These are phyloP conservation scores for Artemisia annua DNA, from an alignment of 129 eudicot genomes.

Conservation along the genomic window DNA sequence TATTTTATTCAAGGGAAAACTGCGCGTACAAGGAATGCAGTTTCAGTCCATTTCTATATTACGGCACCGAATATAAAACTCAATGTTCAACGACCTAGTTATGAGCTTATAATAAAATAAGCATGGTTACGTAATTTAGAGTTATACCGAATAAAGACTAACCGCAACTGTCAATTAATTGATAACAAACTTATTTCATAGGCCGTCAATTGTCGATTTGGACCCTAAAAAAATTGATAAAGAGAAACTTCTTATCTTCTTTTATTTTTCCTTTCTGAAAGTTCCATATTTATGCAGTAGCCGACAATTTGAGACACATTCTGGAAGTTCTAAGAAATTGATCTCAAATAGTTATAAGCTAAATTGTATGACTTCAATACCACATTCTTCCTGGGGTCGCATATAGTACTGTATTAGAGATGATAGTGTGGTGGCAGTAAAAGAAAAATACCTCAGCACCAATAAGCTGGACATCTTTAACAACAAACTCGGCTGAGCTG, in stretches of 20 bases:
- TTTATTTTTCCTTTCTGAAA: too few species aligned
- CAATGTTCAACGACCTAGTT: not conserved
- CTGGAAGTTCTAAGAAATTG: not conserved
- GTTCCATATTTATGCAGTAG: not conserved
- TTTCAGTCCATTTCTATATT: not conserved
- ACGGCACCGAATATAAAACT: not conserved
- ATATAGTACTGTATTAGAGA: not conserved
- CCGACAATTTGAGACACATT: not conserved
- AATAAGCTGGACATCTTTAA: slow-evolving; percentile 82
- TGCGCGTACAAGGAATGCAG: not conserved
- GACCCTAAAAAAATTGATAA: too few species aligned
- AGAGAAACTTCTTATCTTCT: too few species aligned
- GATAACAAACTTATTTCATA: slow-evolving; percentile 5
- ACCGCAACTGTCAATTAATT: not conserved
- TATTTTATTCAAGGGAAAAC: not conserved
- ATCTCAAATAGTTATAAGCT: not conserved
- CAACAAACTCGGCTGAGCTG: slow-evolving; percentile 50
- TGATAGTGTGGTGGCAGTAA: not conserved
- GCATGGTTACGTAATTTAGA: not conserved
- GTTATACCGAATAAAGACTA: not conserved
- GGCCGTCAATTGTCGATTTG: not conserved
- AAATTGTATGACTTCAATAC: not conserved
- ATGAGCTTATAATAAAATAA: not conserved
- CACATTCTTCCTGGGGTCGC: not conserved
- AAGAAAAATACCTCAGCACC: slow-evolving; percentile 75